Evolutionary conservation across 1,139 yeast genomes (phyloP), one percentile per base, ranked within the genome.

Genomic region (Tardiomyces depauwii): DNA sequence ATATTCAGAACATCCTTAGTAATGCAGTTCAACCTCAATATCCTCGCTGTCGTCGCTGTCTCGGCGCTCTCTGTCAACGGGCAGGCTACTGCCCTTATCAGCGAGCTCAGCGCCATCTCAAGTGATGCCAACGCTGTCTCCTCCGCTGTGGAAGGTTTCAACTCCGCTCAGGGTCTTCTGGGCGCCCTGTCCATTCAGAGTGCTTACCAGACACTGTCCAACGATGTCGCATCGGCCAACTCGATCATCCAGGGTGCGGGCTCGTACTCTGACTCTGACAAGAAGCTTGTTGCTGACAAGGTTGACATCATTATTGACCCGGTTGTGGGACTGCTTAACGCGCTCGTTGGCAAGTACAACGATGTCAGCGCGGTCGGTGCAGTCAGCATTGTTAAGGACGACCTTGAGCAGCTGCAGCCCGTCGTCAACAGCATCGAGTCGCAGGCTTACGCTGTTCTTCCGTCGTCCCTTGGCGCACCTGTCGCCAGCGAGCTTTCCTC

Each of bases 141-240:
- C 7, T 4, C 25, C 7, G 4, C 25, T 21, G 43, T 42, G 14
- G 5, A 19, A 1, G 30, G 12, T 28, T 42, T 38, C 30, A 19
- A 32, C 30, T 16, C 23, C 10, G 25, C 28, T 10, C 14, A n/a
- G 10, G 43, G 43, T 23, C 18, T 42, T 11, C 4, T 21, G 13
- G 43, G 39, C 9, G 43, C 43, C 6, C 40, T 42, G 11, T 14
- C 12, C 3, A 42, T 42, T 16, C 43, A 42, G 32, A n/a, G 13
- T 18, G 19, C 28, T 14, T 42, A 42, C 43, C 16, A 32, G 30
- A 38, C 43, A 2, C 28, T 42, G 18, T 30, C 28, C 2, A 14
- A 13, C 2, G 43, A 38, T 14, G 43, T 42, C 18, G 11, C 11
- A n/a, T 21, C 30, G 13, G 36, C 11, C 36, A 30, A 30, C 36